Percentiles rank a stretch among this genome's conserved stretches.
phyloP scores from a whole-genome alignment of 164 flowering plant species.

The Amborella trichopoda region DNA sequence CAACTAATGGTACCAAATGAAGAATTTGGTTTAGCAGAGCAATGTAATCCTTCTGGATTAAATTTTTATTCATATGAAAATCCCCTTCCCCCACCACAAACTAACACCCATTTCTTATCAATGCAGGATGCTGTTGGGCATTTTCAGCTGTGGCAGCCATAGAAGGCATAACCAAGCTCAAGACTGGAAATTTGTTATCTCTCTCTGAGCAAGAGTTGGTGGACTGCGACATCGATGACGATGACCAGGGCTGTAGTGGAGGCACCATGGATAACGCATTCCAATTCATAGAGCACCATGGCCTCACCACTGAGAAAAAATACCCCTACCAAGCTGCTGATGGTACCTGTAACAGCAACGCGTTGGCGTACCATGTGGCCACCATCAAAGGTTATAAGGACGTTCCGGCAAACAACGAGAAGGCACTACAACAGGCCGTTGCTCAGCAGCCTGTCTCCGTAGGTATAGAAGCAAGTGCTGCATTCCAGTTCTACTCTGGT shows the following conservation, averaged over 20 bases:
- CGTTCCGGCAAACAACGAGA: conserved; percentile 5
- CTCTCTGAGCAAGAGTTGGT: conserved; percentile 12
- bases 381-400: conserved; percentile 5
- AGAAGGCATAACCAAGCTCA: conserved; percentile 9
- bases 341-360: conserved; percentile 5
- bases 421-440: conserved; percentile 4
- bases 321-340: conserved; percentile 3
- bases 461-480: conserved; percentile 7
- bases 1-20: background rate
- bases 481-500: conserved; percentile 7
- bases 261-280: conserved; percentile 4
- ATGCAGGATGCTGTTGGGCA: conserved; percentile 10
- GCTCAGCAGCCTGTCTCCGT: conserved; percentile 9
- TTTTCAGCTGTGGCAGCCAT: conserved; percentile 9
- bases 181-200: conserved; percentile 8
- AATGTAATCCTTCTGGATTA: background rate
- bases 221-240: conserved; percentile 4
- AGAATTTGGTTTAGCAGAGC: background rate
- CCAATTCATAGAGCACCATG: conserved; percentile 1
- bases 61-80: background rate
- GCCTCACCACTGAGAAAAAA: conserved; percentile 1
- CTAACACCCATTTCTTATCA: too few relatives aligned
- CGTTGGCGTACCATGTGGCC: background rate
- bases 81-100: background rate
- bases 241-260: conserved; percentile 2